Base-by-base conservation (phyloP, 257 asterid genomes). In the Rhazya stricta region DNA sequence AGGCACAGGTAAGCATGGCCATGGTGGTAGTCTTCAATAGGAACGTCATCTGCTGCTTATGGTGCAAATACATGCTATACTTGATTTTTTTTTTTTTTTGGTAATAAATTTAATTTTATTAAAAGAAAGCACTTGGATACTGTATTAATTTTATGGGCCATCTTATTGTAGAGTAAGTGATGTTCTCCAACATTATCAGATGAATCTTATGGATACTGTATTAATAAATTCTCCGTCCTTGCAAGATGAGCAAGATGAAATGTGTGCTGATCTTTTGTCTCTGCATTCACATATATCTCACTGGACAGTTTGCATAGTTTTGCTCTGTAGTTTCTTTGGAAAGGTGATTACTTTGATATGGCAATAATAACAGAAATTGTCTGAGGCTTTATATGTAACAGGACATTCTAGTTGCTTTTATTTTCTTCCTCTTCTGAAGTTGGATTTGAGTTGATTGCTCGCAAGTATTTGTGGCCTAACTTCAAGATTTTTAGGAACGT, bases 1-100 rank as follows among this genome's bases (percentile, higher is more conserved):
- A 63, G 99, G 99, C 88, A 94, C 97, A 90, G 98, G 98, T 93
- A 84, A 72, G 45, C 58, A 45, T 67, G 79, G 74, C 66, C 51
- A 66, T 72, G 60, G 57, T 78, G 45, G 30, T 58, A 63, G 41
- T 45, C n/a, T 77, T 42, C 56, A 32, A 32, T 67, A 25, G 74
- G 54, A 42, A 23, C 36, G 18, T 56, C 25, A 37, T 75, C 13
- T 65, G 43, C 54, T 58, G 53, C 23, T 30, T 36, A 25, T 67
- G 23, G 30, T 51, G 36, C 63, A 46, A 23, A 61, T 5, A 34
- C 37, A 32, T 32, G 13, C 21, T 21, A 9, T 39, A n/a, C 30
- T 9, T 21, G 29, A 56, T 4, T 56, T 61, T 43, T 7, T 43
- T 43, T 43, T 43, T 43, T 43, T 1, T 10, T 4, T 43, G n/a